These are phyloP conservation scores for Huntiella abstrusa DNA, from an alignment of 2,329 filamentous ascomycete genomes.

Conservation along the genomic window DNA sequence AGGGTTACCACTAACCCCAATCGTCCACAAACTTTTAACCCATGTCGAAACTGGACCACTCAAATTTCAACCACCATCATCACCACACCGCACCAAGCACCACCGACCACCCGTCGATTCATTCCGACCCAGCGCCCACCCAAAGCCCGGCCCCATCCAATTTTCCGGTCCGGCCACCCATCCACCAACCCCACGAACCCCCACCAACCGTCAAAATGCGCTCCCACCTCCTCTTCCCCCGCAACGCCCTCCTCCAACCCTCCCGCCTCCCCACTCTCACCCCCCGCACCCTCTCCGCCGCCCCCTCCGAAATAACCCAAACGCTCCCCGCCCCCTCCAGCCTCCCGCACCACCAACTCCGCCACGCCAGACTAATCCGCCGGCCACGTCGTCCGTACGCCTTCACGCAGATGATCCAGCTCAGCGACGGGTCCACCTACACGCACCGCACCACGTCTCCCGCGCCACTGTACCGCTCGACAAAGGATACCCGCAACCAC, in stretches of 20 bases:
- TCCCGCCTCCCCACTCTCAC: slow-evolving; percentile 17
- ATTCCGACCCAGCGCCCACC: no score
- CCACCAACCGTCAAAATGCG: slow-evolving; percentile 9
- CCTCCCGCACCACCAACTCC: slow-evolving; percentile 31
- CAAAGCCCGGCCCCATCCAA: no score
- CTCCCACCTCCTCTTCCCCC: slow-evolving; percentile 9
- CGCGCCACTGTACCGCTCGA: slow-evolving; percentile 34
- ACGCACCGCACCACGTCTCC: slow-evolving; percentile 63
- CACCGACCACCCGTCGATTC: no score
- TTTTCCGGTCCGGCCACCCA: no score
- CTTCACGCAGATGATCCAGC: slow-evolving; percentile 90
- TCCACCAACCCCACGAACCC: not conserved
- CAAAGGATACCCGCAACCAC: slow-evolving; percentile 78
- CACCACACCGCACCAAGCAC: no score
- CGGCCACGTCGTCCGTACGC: slow-evolving; percentile 87
- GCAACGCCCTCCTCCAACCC: slow-evolving; percentile 13
- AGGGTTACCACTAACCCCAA: no score
- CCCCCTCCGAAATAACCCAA: slow-evolving; percentile 14
- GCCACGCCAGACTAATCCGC: slow-evolving; percentile 67
- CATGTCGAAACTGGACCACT: no score
- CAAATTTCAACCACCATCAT: no score
- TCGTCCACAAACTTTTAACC: no score
- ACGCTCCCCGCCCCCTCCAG: slow-evolving; percentile 13
- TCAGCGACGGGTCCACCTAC: slow-evolving; percentile 78
- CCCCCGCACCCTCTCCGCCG: slow-evolving; percentile 5